Conservation (phyloP, 306 rosid genomes). For the Cucurbita ficifolia region DNA sequence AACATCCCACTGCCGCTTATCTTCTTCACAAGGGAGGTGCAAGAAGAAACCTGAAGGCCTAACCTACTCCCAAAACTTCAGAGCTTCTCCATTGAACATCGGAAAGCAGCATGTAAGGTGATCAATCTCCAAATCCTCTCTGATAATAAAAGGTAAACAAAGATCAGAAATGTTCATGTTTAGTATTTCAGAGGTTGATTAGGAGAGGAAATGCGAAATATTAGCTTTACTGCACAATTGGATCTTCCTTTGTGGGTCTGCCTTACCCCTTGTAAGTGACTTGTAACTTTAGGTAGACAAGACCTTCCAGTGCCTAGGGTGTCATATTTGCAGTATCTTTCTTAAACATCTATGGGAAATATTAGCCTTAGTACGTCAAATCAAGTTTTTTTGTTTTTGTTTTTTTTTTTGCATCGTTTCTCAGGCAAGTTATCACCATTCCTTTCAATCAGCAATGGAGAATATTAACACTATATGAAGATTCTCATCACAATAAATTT, state of each 20-base stretch:
- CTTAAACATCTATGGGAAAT: neutral
- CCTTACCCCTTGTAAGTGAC: neutral
- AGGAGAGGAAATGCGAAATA: neutral
- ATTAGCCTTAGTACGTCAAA: neutral
- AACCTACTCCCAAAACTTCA: conserved; percentile 58
- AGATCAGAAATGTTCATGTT: neutral
- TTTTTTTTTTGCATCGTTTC: neutral
- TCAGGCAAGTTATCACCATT: neutral
- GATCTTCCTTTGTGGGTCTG: conserved; percentile 1
- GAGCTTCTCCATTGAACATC: conserved; percentile 60
- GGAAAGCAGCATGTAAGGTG: conserved; percentile 38
- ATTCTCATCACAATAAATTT: conserved; percentile 6
- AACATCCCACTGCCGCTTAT: conserved; percentile 54
- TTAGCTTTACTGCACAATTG: neutral
- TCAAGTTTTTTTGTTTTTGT: neutral
- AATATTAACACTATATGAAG: neutral
- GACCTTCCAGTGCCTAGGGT: neutral
- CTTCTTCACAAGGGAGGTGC: conserved; percentile 73
- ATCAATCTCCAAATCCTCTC: neutral
- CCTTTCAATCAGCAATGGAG: neutral
- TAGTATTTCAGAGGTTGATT: neutral
- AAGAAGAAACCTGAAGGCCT: conserved; percentile 56
- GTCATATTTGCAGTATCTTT: neutral
- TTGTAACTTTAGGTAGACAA: neutral
- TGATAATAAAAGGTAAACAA: neutral